Conservation (phyloP, 805 yeast species). For the Ogataea wickerhamii region DNA sequence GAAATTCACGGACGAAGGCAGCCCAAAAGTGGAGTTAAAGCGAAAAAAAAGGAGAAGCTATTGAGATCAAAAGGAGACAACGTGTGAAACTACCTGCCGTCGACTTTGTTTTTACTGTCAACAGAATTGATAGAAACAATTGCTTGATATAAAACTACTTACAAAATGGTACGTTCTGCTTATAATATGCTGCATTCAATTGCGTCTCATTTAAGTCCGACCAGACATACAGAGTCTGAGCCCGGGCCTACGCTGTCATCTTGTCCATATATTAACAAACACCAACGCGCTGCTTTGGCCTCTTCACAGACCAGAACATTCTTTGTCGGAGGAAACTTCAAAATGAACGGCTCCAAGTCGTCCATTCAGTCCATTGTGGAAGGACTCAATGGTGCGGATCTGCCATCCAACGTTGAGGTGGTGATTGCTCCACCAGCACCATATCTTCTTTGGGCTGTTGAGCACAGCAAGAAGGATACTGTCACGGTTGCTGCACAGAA, state of each 20-base stretch:
- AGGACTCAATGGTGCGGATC: conserved; percentile 70
- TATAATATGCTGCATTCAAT: conserved; percentile 16
- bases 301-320: conserved; percentile 41
- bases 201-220: conserved; percentile 17
- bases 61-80: neutral
- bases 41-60: neutral
- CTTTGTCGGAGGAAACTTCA: conserved; percentile 99
- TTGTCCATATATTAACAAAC: conserved; percentile 14
- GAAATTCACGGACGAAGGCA: neutral
- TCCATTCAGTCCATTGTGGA: conserved; percentile 82
- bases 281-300: conserved; percentile 2
- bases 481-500: conserved; percentile 90
- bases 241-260: neutral
- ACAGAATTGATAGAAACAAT: neutral
- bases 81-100: neutral
- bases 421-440: conserved; percentile 97
- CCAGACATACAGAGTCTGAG: conserved; percentile 4
- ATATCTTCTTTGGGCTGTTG: conserved; percentile 75
- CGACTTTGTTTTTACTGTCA: neutral
- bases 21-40: too few species aligned
- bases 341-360: conserved; percentile 92
- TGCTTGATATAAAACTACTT: conserved; percentile 1
- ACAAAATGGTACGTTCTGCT: conserved; percentile 26
- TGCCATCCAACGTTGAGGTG: conserved; percentile 81
- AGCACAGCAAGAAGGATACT: conserved; percentile 61